Evolutionary conservation across 2,329 filamentous ascomycete species (phyloP).

Genomic region (Cladosporium sp.): DNA sequence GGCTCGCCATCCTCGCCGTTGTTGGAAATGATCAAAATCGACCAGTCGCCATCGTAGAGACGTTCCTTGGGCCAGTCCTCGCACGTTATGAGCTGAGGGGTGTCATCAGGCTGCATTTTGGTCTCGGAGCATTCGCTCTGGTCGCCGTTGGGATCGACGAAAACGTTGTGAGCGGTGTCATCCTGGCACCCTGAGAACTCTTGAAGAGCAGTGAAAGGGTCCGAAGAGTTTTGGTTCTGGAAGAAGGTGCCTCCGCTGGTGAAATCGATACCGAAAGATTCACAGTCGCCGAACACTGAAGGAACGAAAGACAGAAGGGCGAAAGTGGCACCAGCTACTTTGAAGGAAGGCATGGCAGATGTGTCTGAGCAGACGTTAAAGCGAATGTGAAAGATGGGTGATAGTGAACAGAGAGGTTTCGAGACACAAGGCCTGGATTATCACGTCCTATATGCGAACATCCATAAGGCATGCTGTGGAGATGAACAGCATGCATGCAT

Average conservation of each 20-base stretch:
- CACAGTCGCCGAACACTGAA: constrained; percentile 17
- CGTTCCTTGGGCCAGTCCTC: constrained; percentile 32
- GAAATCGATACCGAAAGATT: constrained; percentile 36
- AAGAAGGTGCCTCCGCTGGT: constrained; percentile 41
- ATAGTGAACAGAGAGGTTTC: neutral
- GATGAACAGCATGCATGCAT: constrained; percentile 1
- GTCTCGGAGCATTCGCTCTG: constrained; percentile 40
- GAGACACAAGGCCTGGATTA: neutral
- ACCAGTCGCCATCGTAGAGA: constrained; percentile 42
- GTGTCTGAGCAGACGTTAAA: neutral
- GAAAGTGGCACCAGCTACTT: constrained; percentile 11
- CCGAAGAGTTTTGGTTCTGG: constrained; percentile 39
- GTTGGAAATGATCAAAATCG: constrained; percentile 40
- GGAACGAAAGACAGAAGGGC: constrained; percentile 13
- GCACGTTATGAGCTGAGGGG: constrained; percentile 38
- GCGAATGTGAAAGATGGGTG: neutral
- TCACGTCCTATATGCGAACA: constrained; percentile 4
- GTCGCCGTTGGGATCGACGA: constrained; percentile 38
- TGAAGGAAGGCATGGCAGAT: constrained; percentile 14
- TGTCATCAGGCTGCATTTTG: constrained; percentile 36
- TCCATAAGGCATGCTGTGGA: neutral
- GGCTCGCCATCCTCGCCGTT: constrained; percentile 38
- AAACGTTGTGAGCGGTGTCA: constrained; percentile 38
- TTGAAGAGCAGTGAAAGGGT: constrained; percentile 40
- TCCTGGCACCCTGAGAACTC: constrained; percentile 41